Conservation (phyloP, 2,329 filamentous ascomycete genomes). For the Graphilbum ipis-grandicollis region DNA sequence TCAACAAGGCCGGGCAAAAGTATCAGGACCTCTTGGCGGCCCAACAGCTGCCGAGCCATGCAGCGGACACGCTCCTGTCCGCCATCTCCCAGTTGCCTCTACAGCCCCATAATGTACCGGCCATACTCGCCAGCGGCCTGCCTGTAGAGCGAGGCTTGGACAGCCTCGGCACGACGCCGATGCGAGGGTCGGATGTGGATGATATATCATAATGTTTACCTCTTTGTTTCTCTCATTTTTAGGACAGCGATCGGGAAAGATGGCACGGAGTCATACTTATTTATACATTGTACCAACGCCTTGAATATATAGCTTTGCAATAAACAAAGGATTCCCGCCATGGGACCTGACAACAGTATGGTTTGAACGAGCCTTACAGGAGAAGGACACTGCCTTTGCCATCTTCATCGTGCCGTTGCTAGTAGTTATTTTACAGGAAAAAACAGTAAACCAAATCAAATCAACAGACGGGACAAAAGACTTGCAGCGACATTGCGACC, state of each 20-base stretch:
- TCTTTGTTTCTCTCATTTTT: too few species aligned
- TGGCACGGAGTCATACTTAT: too few species aligned
- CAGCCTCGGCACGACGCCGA: slow-evolving; percentile 27
- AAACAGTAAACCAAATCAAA: background rate
- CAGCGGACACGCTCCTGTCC: slow-evolving; percentile 2
- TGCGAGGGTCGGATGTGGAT: slow-evolving; percentile 14
- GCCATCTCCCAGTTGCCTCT: slow-evolving; percentile 15
- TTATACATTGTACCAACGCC: too few species aligned
- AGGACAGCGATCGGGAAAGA: too few species aligned
- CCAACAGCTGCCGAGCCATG: too few species aligned
- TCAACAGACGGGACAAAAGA: background rate
- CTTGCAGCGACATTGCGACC: too few species aligned
- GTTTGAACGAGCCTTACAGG: too few species aligned
- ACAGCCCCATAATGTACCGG: slow-evolving; percentile 11
- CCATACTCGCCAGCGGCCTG: slow-evolving; percentile 12
- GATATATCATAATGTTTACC: slow-evolving; percentile 9
- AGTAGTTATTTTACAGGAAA: background rate
- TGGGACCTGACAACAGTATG: too few species aligned
- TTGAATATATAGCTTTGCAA: background rate
- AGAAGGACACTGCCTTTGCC: too few species aligned
- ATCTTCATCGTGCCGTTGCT: background rate
- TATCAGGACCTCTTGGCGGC: slow-evolving; percentile 30
- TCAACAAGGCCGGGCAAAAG: slow-evolving; percentile 64
- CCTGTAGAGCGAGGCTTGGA: slow-evolving; percentile 24
- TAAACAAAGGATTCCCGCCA: too few species aligned